Evolutionary conservation across 225 moss, liverwort and hornwort genomes (phyloP).

Genomic region (Asterella californica): DNA sequence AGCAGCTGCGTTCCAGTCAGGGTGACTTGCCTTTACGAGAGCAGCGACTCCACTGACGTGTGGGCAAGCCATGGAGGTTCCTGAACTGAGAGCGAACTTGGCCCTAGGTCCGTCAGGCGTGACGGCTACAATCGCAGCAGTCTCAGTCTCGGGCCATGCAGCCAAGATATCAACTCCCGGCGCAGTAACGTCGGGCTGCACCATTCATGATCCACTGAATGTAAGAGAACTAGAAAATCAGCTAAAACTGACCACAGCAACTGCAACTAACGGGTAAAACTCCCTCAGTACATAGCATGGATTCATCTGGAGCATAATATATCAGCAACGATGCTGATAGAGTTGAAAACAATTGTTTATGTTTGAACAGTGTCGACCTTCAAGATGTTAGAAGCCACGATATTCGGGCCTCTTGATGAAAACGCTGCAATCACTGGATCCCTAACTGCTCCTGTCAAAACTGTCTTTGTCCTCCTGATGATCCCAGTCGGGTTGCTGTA

Average conservation of each 20-base stretch:
- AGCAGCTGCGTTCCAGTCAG: conserved; percentile 27
- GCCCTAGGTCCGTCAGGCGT: background rate
- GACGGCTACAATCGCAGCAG: background rate
- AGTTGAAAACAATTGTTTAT: no score
- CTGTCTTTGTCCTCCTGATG: background rate
- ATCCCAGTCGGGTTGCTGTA: conserved; percentile 3
- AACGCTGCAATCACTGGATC: conserved; percentile 25
- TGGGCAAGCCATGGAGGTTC: conserved; percentile 33
- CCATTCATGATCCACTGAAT: background rate
- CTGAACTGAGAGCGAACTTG: conserved; percentile 20
- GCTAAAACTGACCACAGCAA: no score
- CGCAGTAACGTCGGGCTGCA: conserved; percentile 70
- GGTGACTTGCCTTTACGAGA: conserved; percentile 19
- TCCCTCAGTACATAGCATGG: no score
- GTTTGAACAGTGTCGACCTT: conserved; percentile 6
- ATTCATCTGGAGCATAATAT: no score
- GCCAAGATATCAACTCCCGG: conserved; percentile 69
- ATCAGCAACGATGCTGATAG: no score
- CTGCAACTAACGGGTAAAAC: no score
- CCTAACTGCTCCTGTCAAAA: background rate
- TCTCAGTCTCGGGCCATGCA: conserved; percentile 41
- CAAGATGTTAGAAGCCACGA: conserved; percentile 35
- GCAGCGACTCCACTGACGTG: conserved; percentile 28
- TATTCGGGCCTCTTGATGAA: conserved; percentile 60
- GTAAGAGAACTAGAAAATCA: no score